phyloP scores from a whole-genome alignment of 768 basidiomycete species.

The Boletus eberwhitei region DNA sequence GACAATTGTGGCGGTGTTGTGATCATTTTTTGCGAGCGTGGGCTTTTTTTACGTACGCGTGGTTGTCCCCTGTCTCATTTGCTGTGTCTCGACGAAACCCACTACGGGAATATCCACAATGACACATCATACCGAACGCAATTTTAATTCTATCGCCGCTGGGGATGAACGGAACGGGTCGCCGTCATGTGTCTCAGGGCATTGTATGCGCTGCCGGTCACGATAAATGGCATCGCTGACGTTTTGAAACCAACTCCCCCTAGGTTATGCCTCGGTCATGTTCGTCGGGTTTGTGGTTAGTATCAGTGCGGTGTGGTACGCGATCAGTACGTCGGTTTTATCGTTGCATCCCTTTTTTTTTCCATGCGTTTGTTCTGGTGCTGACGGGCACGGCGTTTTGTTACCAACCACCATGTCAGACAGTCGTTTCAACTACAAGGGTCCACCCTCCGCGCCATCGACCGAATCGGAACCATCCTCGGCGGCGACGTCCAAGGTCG shows the following conservation, averaged over 20 bases:
- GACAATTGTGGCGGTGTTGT: no score
- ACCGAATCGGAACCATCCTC: slow-evolving; percentile 2
- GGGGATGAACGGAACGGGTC: no score
- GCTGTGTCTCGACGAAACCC: no score
- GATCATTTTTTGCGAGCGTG: no score
- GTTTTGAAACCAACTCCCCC: not conserved
- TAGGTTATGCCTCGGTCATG: slow-evolving; percentile 68
- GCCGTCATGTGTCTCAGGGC: no score
- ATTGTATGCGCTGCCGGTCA: no score
- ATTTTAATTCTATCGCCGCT: no score
- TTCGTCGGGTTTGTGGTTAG: slow-evolving; percentile 58
- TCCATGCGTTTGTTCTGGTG: slow-evolving; percentile 19
- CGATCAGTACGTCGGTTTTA: slow-evolving; percentile 37
- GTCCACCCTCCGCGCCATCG: slow-evolving; percentile 40
- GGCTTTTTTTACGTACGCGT: no score
- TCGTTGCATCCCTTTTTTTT: no score
- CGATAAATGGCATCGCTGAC: not conserved
- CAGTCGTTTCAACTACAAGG: slow-evolving; percentile 42
- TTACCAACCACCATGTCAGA: slow-evolving; percentile 23
- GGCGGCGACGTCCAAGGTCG: slow-evolving; percentile 1
- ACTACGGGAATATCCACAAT: no score
- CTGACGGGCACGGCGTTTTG: not conserved
- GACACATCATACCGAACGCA: no score
- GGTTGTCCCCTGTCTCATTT: no score
- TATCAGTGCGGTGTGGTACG: slow-evolving; percentile 63